Percentiles rank a stretch among this genome's conserved stretches.
Evolutionary conservation across 2,329 filamentous ascomycete species (phyloP).

Genomic region (Trichophyton verrucosum): DNA sequence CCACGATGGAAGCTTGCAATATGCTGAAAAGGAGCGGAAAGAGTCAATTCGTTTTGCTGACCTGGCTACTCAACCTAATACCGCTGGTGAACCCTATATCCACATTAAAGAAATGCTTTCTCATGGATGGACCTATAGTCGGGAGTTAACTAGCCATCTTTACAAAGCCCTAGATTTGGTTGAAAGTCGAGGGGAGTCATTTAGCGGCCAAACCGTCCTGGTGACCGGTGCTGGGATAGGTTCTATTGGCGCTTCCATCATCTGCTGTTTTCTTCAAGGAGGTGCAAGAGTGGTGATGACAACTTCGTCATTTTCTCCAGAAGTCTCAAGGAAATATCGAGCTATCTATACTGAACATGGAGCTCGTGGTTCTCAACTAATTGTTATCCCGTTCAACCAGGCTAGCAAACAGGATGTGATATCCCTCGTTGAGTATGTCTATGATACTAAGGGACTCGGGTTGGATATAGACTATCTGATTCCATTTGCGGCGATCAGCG

Average conservation of each 20-base stretch:
- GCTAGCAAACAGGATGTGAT: constrained; percentile 31
- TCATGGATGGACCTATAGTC: background rate
- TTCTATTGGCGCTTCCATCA: constrained; percentile 17
- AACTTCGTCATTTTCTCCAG: constrained; percentile 24
- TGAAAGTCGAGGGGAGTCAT: background rate
- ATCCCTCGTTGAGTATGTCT: constrained; percentile 28
- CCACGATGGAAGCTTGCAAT: background rate
- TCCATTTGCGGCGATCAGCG: constrained; percentile 35
- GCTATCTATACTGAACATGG: constrained; percentile 24
- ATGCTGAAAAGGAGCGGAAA: background rate
- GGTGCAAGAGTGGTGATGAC: constrained; percentile 31
- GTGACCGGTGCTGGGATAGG: background rate
- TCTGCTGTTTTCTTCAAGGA: constrained; percentile 23
- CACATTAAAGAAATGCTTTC: background rate
- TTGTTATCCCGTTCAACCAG: constrained; percentile 31
- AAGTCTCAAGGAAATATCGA: constrained; percentile 24
- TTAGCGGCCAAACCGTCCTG: background rate
- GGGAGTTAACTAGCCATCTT: background rate
- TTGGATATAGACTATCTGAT: constrained; percentile 27
- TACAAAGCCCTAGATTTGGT: background rate
- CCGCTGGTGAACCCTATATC: background rate
- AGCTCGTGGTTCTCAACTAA: constrained; percentile 23
- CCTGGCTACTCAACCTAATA: background rate
- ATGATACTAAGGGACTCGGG: constrained; percentile 25
- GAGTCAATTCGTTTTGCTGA: background rate